These are phyloP conservation scores for Rutstroemia sp. DNA, from an alignment of 2,329 filamentous ascomycete species.

Conservation along the genomic window DNA sequence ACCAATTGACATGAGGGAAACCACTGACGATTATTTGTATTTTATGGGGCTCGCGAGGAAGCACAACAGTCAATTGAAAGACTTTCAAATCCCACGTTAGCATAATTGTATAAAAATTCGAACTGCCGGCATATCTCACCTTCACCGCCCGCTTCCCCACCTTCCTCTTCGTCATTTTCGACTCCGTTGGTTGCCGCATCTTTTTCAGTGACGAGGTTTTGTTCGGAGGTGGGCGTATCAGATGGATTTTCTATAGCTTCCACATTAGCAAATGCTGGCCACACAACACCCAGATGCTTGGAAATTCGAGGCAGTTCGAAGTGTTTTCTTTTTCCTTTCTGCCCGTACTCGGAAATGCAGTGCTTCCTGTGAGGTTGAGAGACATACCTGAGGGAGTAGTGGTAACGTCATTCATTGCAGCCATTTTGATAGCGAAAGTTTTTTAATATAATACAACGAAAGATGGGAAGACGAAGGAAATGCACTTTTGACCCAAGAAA, in stretches of 20 bases:
- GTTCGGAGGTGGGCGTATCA: conserved; percentile 11
- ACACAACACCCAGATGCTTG: background rate
- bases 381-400: conserved; percentile 22
- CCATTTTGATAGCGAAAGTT: conserved; percentile 18
- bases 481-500: conserved; percentile 8
- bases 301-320: background rate
- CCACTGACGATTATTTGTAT: conserved; percentile 75
- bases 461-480: background rate
- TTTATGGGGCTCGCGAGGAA: conserved; percentile 72
- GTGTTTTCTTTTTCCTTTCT: background rate
- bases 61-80: conserved; percentile 63
- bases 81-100: conserved; percentile 32
- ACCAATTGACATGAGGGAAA: background rate
- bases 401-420: conserved; percentile 24
- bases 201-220: conserved; percentile 6
- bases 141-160: conserved; percentile 23
- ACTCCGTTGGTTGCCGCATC: conserved; percentile 15
- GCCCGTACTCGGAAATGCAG: too few relatives aligned
- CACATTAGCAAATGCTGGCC: background rate
- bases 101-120: background rate
- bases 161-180: conserved; percentile 21
- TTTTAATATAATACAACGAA: conserved; percentile 1
- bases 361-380: too few relatives aligned
- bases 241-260: background rate
- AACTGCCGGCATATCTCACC: conserved; percentile 19